These are phyloP conservation scores for Colletotrichum paranaense DNA, from an alignment of 2,329 filamentous ascomycete species.

Conservation along the genomic window DNA sequence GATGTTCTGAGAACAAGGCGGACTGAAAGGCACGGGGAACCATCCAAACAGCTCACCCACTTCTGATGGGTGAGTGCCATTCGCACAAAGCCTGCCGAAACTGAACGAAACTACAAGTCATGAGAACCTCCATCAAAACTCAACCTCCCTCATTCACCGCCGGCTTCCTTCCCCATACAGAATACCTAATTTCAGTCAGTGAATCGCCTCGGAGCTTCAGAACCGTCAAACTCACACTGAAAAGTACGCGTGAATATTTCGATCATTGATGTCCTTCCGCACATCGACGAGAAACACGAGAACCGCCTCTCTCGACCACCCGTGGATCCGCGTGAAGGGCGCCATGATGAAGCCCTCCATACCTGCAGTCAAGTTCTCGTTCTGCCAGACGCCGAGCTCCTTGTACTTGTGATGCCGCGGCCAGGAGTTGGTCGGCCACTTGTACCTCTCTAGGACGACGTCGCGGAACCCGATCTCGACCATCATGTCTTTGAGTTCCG, in stretches of 20 bases:
- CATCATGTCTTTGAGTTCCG: conserved; percentile 52
- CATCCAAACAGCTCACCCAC: background rate
- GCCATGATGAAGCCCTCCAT: background rate
- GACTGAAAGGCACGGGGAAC: too few species aligned
- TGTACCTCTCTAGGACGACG: conserved; percentile 58
- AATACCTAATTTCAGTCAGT: background rate
- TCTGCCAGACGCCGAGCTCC: conserved; percentile 53
- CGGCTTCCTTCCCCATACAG: background rate
- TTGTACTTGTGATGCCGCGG: conserved; percentile 62
- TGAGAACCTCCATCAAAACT: background rate
- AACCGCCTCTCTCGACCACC: conserved; percentile 37
- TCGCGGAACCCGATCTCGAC: conserved; percentile 58
- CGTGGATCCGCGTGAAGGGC: conserved; percentile 9
- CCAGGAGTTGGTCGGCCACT: conserved; percentile 63
- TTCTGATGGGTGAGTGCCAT: background rate
- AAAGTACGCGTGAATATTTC: conserved; percentile 40
- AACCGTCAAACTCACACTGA: background rate
- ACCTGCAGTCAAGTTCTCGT: background rate
- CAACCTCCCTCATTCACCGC: background rate
- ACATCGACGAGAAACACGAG: conserved; percentile 37
- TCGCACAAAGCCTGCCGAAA: background rate
- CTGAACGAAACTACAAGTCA: background rate
- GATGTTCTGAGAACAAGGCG: background rate
- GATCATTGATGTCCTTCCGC: conserved; percentile 37
- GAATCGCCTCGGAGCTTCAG: background rate